These are phyloP conservation scores for Thalassiosira delicatula DNA, from an alignment of 352 stramenopile species.

Conservation along the genomic window DNA sequence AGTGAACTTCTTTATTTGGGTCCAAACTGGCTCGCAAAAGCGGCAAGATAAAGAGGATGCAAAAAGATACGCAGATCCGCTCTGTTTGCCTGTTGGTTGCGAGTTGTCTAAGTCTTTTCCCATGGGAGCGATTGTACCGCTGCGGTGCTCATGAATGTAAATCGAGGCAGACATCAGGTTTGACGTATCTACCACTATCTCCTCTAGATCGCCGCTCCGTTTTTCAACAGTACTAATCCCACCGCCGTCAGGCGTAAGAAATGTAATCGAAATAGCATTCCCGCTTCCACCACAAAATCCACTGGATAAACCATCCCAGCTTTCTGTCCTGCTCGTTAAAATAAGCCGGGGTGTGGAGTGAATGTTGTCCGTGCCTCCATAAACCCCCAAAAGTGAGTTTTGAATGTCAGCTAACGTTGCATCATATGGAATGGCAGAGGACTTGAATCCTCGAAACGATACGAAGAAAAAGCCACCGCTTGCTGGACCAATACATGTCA, in stretches of 20 bases:
- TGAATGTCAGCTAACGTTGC: conserved; percentile 64
- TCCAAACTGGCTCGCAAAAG: conserved; percentile 56
- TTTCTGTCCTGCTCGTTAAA: conserved; percentile 37
- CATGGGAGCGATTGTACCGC: conserved; percentile 58
- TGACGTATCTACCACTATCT: conserved; percentile 48
- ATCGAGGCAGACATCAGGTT: conserved; percentile 48
- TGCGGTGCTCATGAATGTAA: conserved; percentile 35
- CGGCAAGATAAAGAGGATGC: conserved; percentile 47
- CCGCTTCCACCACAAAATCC: conserved; percentile 52
- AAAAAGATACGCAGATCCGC: conserved; percentile 70
- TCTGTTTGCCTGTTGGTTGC: conserved; percentile 61
- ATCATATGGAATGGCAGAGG: conserved; percentile 60
- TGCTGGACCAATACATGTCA: conserved; percentile 62
- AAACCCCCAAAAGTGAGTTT: conserved; percentile 58
- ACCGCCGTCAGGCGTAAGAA: conserved; percentile 67
- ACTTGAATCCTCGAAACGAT: conserved; percentile 69
- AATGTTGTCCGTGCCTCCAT: conserved; percentile 63
- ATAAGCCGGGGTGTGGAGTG: conserved; percentile 59
- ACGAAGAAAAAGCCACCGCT: conserved; percentile 64
- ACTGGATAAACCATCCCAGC: conserved; percentile 60
- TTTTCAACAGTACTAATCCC: conserved; percentile 64
- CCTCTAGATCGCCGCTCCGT: conserved; percentile 69
- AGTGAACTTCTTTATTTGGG: conserved; percentile 61
- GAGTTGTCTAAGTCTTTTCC: conserved; percentile 54
- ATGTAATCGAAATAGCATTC: conserved; percentile 59